phyloP scores from a whole-genome alignment of 2,329 filamentous ascomycete genomes.

The Stemphylium lycopersici region DNA sequence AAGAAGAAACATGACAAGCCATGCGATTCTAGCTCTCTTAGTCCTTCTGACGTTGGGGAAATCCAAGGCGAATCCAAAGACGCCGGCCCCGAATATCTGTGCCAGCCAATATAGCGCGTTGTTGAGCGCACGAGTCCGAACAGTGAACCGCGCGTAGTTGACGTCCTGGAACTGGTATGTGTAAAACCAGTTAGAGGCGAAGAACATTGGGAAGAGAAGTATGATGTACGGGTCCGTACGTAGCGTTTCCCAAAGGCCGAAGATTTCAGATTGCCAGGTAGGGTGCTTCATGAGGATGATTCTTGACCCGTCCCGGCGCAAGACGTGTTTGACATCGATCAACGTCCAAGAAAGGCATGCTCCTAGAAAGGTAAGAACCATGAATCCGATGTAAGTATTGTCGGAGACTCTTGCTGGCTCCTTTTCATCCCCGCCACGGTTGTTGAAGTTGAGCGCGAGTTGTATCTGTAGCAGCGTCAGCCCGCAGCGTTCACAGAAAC shows the following conservation, averaged over 20 bases:
- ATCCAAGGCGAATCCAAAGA: constrained; percentile 74
- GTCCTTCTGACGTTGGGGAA: constrained; percentile 60
- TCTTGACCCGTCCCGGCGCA: constrained; percentile 73
- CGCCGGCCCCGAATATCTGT: constrained; percentile 74
- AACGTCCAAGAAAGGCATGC: constrained; percentile 71
- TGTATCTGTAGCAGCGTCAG: constrained; percentile 58
- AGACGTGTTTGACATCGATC: constrained; percentile 70
- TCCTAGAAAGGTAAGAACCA: constrained; percentile 76
- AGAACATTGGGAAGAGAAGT: constrained; percentile 78
- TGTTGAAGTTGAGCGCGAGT: constrained; percentile 70
- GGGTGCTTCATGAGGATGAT: constrained; percentile 88
- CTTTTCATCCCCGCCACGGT: constrained; percentile 37
- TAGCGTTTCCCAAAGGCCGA: constrained; percentile 75
- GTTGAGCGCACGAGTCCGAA: constrained; percentile 74
- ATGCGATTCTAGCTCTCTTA: constrained; percentile 67
- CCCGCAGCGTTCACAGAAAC: background rate
- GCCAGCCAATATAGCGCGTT: constrained; percentile 74
- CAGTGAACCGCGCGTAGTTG: constrained; percentile 71
- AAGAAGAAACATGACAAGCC: constrained; percentile 65
- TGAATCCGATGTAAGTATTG: constrained; percentile 81
- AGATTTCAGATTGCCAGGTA: constrained; percentile 76
- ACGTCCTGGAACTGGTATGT: constrained; percentile 77
- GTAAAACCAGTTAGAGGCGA: constrained; percentile 78
- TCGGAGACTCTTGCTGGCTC: constrained; percentile 61
- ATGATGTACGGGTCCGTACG: constrained; percentile 71